Evolutionary conservation across 2,329 filamentous ascomycete species (phyloP), one percentile per base, ranked within the genome.

Genomic region (Aureobasidium sp.): DNA sequence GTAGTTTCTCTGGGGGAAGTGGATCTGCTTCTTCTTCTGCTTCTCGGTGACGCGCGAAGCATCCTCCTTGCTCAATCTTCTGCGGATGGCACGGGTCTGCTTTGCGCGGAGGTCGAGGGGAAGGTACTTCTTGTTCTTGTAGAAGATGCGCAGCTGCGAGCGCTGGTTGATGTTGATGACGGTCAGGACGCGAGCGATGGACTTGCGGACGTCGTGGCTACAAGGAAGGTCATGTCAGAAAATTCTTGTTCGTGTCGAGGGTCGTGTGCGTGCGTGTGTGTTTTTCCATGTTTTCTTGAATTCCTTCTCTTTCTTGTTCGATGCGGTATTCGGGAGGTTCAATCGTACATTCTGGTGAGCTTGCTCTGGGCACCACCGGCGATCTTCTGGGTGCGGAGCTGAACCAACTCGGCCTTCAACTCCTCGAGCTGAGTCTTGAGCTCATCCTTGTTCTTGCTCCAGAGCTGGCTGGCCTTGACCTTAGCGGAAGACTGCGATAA

Each of bases 81-180:
- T 90, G 77, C 94, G 92, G 82, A 97, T 95, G 77, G 92, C 94
- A 75, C 94, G 92, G 77, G 94, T 99, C 84, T 94, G 87, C 90
- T 97, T 97, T 78, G 92, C 81, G 81, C 94, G 90, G 84, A 99
- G 92, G 81, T 99, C 95, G 78, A 99, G 91, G 69, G 94, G 94
- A 69, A 92, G 82, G 87, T 97, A 97, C 86, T 97, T 97, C 90
- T 97, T 97, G 88, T 89, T 89, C 87, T 96, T 95, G 88, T 99
- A 99, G 89, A 97, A 97, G 71, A 97, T 85, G 74, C 92, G 92
- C 75, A 99, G 91, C 84, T 97, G 92, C 71, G 91, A 85, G 79
- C 95, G 89, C 85, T 99, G 94, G 87, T 96, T 97, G 82, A 92
- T 89, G 87, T 97, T 99, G 88, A 99, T 96, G 84, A 99, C 86